phyloP scores from a whole-genome alignment of 1,139 yeast genomes.

The Yamadazyma friedrichii region DNA sequence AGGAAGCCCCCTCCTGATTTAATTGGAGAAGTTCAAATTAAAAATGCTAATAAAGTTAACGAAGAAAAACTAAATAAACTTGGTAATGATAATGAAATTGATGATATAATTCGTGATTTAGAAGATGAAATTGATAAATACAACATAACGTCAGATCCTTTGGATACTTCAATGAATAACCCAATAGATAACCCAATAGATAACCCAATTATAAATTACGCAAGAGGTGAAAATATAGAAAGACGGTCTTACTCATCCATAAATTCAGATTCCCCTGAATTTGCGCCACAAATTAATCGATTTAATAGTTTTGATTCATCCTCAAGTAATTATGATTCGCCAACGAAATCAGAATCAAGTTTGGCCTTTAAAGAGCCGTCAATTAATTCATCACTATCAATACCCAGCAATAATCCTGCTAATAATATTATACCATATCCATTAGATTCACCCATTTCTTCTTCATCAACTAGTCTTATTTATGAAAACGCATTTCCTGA shows the following conservation, averaged over 20 bases:
- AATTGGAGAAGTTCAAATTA: conserved; percentile 6
- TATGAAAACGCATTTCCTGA: conserved; percentile 6
- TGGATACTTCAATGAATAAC: not conserved
- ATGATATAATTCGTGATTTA: conserved; percentile 12
- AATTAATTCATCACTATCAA: conserved; percentile 12
- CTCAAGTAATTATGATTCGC: conserved; percentile 8
- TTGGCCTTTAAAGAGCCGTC: conserved; percentile 1
- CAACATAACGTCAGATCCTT: conserved; percentile 3
- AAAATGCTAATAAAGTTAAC: conserved; percentile 7
- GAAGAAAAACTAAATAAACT: conserved; percentile 2
- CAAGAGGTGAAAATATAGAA: not conserved
- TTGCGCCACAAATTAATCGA: not conserved
- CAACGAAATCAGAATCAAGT: conserved; percentile 6
- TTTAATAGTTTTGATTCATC: conserved; percentile 3
- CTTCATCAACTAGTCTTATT: conserved; percentile 14
- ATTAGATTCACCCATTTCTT: conserved; percentile 18
- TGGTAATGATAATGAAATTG: conserved; percentile 6
- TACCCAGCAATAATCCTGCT: not conserved
- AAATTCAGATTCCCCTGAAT: not conserved
- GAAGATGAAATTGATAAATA: conserved; percentile 12
- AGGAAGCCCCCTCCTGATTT: conserved; percentile 15
- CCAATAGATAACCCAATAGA: not conserved
- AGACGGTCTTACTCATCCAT: not conserved
- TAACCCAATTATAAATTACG: not conserved
- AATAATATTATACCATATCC: conserved; percentile 18